Evolutionary conservation across 768 basidiomycete species (phyloP), one percentile per base, ranked within the genome.

Genomic region (Erythrobasidium yunnanense): DNA sequence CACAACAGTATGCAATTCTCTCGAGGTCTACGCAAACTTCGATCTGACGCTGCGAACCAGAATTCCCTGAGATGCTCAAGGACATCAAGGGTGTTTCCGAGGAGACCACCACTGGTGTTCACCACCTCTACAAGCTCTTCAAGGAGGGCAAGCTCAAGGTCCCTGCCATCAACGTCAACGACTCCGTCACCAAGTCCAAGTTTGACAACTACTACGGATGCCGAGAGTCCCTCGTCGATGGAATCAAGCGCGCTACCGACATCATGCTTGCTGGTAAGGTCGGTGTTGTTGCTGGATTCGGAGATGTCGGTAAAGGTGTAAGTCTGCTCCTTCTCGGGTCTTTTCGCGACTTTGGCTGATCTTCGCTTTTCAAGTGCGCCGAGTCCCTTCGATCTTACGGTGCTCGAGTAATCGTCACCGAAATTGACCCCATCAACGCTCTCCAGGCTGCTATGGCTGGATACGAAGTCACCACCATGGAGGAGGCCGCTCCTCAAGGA

Each of bases 221-320:
- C 81, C 90, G 95, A 75, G 95, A 99, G 79, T 99, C 95, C 32
- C 88, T 99, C 69, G 95, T 99, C 68, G 95, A 99, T 77, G 95
- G 95, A 73, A 96, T 99, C 81, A 99, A 99, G 84, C 91, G 95
- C 75, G 95, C 95, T 67, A 99, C 95, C 70, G 95, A 99, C 77
- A 90, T 99, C 77, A 99, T 99, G 95, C 85, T 99, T 77, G 95
- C 95, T 71, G 95, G 93, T 57, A 99, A 99, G 81, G 92, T 99
- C 71, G 92, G 91, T 57, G 89, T 97, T 70, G 95, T 99, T 71
- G 95, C 95, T 71, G 95, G 95, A 65, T 99, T 86, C 78, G 95
- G 95, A 79, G 95, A 99, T 75, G 95, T 99, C 71, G 95, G 95
- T 72, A 99, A 99, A 79, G 95, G 95, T 65, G 91, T 95, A 79